Evolutionary conservation across 2,329 filamentous ascomycete genomes (phyloP), one percentile per base, ranked within the genome.

Genomic region (Byssochlamys sp.): DNA sequence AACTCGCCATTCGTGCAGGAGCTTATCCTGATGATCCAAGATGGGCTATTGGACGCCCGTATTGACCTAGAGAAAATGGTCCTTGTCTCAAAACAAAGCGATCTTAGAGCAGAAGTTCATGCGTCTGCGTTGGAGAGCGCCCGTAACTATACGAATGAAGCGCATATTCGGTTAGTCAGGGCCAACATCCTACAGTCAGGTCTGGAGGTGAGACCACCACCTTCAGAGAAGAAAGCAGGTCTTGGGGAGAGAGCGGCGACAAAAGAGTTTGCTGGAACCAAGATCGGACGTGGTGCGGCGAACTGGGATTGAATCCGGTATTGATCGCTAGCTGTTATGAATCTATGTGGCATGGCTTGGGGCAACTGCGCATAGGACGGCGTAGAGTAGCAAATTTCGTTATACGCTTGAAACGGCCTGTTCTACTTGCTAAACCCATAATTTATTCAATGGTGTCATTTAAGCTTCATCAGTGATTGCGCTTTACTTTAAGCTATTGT

Each of bases 1-100:
- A 64, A 63, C 14, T 73, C 72, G 0, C 66, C 70, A 5, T 76
- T 78, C 52, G 67, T 76, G 14, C 67, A 72, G 54, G 94, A 99
- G 73, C 78, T 97, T 31, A 81, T 88, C 28, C 71, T 73, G 0
- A 88, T 97, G 84, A 96, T 99, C 65, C 80, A 85, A 55, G 77
- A 80, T 11, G 85, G 85, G 6, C 80, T 80, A 0, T 77, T 99
- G 10, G 80, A 91, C 62, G 91, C 90, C 6, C 83, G 90, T 28
- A 87, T 99, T 59, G 91, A 99, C 69, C 82, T 89, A 0, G 90
- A 95, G 59, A 88, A 94, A 65, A 82, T 84, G 69, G 85, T 95
- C 1, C 82, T 97, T 4, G 83, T 91, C 10, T 87, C 88, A 0
- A 84, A 87, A 5, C 81, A 85, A 26, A 80, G 78, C 10, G 82